Evolutionary conservation across 495 filamentous ascomycete genomes (phyloP).

Genomic region (Chaetomium tenue): DNA sequence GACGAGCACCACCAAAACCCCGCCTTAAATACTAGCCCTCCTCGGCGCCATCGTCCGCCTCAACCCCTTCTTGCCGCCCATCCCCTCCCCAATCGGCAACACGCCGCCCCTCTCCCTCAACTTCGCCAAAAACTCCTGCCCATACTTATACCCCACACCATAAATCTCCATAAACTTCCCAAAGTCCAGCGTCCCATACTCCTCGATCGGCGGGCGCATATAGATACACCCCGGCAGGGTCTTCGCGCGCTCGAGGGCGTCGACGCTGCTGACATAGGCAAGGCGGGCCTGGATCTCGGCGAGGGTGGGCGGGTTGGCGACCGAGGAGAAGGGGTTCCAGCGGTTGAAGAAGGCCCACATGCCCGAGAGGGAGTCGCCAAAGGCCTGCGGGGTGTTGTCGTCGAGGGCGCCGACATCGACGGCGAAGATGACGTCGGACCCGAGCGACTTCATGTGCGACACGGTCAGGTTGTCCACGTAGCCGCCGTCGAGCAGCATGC

Average conservation of each 20-base stretch:
- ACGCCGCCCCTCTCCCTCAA: slow-evolving; percentile 74
- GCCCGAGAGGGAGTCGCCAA: slow-evolving; percentile 92
- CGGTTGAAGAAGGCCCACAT: slow-evolving; percentile 91
- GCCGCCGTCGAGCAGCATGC: slow-evolving; percentile 92
- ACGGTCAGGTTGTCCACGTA: slow-evolving; percentile 98
- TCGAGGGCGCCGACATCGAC: slow-evolving; percentile 91
- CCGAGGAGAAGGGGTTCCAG: slow-evolving; percentile 90
- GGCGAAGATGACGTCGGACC: slow-evolving; percentile 90
- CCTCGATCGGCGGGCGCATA: slow-evolving; percentile 92
- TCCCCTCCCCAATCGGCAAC: slow-evolving; percentile 65
- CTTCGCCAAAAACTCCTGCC: slow-evolving; percentile 69
- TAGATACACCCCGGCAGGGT: slow-evolving; percentile 82
- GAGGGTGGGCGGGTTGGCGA: slow-evolving; percentile 88
- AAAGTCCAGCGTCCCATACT: slow-evolving; percentile 93
- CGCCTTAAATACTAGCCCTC: slow-evolving; percentile 74
- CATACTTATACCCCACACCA: slow-evolving; percentile 79
- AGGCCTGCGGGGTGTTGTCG: slow-evolving; percentile 84
- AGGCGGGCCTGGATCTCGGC: slow-evolving; percentile 93
- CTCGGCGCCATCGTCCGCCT: slow-evolving; percentile 91
- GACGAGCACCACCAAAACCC: neutral
- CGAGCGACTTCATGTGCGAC: slow-evolving; percentile 92
- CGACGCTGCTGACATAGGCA: slow-evolving; percentile 89
- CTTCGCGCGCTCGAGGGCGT: slow-evolving; percentile 92
- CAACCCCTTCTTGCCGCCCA: slow-evolving; percentile 82
- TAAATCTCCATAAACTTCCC: slow-evolving; percentile 97